These are phyloP conservation scores for Microbotryum lychnidis-dioicae DNA, from an alignment of 1,284 basidiomycete genomes.

Conservation along the genomic window DNA sequence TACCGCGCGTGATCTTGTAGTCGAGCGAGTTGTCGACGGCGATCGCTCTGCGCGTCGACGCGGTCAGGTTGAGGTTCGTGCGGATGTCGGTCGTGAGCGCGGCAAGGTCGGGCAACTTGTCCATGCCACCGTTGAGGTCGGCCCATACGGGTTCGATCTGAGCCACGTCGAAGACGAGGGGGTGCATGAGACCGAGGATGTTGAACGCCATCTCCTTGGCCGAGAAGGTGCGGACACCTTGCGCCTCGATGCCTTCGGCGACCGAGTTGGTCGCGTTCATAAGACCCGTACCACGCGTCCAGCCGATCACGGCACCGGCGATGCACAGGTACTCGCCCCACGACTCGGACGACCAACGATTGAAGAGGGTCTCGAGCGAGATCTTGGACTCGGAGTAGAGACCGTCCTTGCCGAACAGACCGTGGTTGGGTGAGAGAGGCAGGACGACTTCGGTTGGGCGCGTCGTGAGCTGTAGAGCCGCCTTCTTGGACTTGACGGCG, in stretches of 20 bases:
- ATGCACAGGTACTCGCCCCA: slow-evolving; percentile 99
- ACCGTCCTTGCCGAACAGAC: slow-evolving; percentile 94
- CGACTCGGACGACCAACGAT: slow-evolving; percentile 94
- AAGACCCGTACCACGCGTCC: slow-evolving; percentile 96
- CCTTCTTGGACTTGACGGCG: slow-evolving; percentile 96
- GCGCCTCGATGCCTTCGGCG: slow-evolving; percentile 84
- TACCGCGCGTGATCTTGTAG: slow-evolving; percentile 83
- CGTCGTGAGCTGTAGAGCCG: slow-evolving; percentile 88
- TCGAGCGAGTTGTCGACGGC: slow-evolving; percentile 89
- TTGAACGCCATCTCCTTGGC: slow-evolving; percentile 99
- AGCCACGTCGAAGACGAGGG: slow-evolving; percentile 98
- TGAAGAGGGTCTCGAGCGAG: slow-evolving; percentile 93
- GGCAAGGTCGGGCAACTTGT: slow-evolving; percentile 86
- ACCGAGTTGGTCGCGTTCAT: slow-evolving; percentile 95
- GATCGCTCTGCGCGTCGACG: slow-evolving; percentile 84
- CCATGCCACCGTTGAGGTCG: slow-evolving; percentile 94
- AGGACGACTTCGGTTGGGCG: slow-evolving; percentile 96
- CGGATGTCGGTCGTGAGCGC: slow-evolving; percentile 86
- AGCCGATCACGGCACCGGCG: slow-evolving; percentile 90
- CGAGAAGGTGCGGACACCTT: slow-evolving; percentile 94
- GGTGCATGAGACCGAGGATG: slow-evolving; percentile 94
- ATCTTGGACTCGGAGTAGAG: slow-evolving; percentile 98
- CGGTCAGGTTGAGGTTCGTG: slow-evolving; percentile 62
- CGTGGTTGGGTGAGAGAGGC: slow-evolving; percentile 95
- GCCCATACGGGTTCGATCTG: slow-evolving; percentile 99